phyloP scores from a whole-genome alignment of 441 rosid genomes.

The Isatis lusitanica region DNA sequence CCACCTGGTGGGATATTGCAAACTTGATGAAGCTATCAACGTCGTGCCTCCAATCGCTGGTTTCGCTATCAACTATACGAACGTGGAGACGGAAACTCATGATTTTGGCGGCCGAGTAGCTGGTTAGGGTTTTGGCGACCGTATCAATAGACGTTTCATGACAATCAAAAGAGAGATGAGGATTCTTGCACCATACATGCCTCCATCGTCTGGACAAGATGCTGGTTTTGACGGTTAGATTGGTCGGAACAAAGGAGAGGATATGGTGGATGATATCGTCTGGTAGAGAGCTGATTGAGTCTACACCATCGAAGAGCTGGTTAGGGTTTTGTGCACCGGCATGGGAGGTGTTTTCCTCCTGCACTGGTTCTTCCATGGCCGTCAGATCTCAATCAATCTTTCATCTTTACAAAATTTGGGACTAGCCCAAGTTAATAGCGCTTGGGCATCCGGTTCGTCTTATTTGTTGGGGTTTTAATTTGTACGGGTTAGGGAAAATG shows the following conservation, averaged over 20 bases:
- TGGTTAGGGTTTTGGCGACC: background rate
- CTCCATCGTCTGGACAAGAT: background rate
- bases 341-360: background rate
- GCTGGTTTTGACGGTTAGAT: background rate
- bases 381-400: background rate
- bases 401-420: too few species aligned
- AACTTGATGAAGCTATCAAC: background rate
- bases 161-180: background rate
- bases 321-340: background rate
- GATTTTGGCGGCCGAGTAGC: background rate
- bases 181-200: background rate
- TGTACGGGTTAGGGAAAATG: too few species aligned
- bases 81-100: background rate
- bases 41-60: too few species aligned
- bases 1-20: background rate
- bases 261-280: background rate
- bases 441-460: too few species aligned
- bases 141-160: background rate
- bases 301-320: background rate
- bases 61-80: background rate
- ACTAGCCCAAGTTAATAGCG: too few species aligned
- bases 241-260: background rate
- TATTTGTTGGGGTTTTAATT: too few species aligned
- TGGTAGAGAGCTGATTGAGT: slow-evolving; percentile 5
- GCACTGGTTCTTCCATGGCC: background rate